A percentile compares a stretch with the other conserved stretches of the same genome.
Conservation (phyloP, 2,329 filamentous ascomycete genomes). For the Fusarium miscanthi region DNA sequence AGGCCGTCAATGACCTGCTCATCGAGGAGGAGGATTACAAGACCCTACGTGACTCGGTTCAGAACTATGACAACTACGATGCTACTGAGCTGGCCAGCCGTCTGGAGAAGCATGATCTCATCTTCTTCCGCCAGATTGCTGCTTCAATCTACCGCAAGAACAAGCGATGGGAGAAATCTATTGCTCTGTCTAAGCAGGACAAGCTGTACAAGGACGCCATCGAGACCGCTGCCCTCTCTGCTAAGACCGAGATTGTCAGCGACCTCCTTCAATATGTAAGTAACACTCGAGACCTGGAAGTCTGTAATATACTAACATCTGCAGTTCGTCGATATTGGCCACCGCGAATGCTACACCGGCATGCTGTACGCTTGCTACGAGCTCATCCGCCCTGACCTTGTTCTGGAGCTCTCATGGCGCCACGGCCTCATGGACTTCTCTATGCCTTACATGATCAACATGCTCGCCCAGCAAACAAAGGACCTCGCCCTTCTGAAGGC, state of each 20-base stretch:
- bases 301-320: slow-evolving; percentile 47
- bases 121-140: slow-evolving; percentile 99
- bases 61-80: slow-evolving; percentile 99
- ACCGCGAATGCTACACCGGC: slow-evolving; percentile 98
- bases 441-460: slow-evolving; percentile 99
- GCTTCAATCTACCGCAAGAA: slow-evolving; percentile 99
- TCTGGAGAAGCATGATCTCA: slow-evolving; percentile 95
- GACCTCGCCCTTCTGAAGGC: slow-evolving; percentile 88
- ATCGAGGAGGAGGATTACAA: slow-evolving; percentile 99
- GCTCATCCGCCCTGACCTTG: slow-evolving; percentile 89
- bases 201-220: slow-evolving; percentile 99
- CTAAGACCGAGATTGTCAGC: slow-evolving; percentile 92
- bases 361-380: slow-evolving; percentile 99
- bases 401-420: slow-evolving; percentile 97
- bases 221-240: slow-evolving; percentile 93
- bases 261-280: slow-evolving; percentile 96
- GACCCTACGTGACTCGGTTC: slow-evolving; percentile 95
- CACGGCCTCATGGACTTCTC: slow-evolving; percentile 95
- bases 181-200: slow-evolving; percentile 97
- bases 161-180: slow-evolving; percentile 99
- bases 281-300: slow-evolving; percentile 47
- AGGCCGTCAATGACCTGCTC: slow-evolving; percentile 95
- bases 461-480: slow-evolving; percentile 88
- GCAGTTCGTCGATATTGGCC: slow-evolving; percentile 98
- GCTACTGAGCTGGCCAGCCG: slow-evolving; percentile 90